Evolutionary conservation across 2,329 filamentous ascomycete genomes (phyloP), one percentile per base, ranked within the genome.

Genomic region (Ascochyta koolunga): DNA sequence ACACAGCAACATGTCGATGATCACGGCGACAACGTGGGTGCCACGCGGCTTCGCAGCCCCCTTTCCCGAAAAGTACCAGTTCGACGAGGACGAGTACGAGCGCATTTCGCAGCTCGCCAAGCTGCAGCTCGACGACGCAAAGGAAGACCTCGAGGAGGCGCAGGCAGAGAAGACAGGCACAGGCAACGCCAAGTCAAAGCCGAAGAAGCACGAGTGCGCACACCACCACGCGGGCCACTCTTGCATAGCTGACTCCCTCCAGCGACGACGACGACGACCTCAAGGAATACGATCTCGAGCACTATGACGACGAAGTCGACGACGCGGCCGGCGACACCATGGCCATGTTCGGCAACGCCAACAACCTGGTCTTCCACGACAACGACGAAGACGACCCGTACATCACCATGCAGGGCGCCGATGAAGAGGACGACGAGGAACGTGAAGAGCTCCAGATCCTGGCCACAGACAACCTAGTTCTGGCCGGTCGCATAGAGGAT

Each of bases 321-420:
- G 82, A 90, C 55, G 87, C 86, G 25, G 86, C 89, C 55, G 86
- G 84, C 43, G 88, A 91, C 68, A 84, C 88, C 48, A 88, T 95
- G 83, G 89, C 88, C 67, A 96, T 97, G 85, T 98, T 99, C 72
- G 92, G 93, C 70, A 97, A 97, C 72, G 86, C 96, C 72, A 96
- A 95, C 76, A 93, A 91, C 25, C 82, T 99, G 22, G 90, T 92
- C 13, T 99, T 97, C 78, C 93, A 99, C 79, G 87, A 93, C 64
- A 91, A 91, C 58, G 95, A 96, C 77, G 90, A 93, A 70, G 91
- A 96, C 48, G 95, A 99, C 70, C 95, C 95, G 1, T 99, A 99
- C 77, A 95, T 99, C 71, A 96, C 93, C 38, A 83, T 99, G 69
- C 83, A 90, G 56, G 79, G 85, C 33, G 86, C 85, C 38, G 84